These are phyloP conservation scores for Coemansia asiatica DNA, from an alignment of 192 early-diverging fungal species.

Conservation along the genomic window DNA sequence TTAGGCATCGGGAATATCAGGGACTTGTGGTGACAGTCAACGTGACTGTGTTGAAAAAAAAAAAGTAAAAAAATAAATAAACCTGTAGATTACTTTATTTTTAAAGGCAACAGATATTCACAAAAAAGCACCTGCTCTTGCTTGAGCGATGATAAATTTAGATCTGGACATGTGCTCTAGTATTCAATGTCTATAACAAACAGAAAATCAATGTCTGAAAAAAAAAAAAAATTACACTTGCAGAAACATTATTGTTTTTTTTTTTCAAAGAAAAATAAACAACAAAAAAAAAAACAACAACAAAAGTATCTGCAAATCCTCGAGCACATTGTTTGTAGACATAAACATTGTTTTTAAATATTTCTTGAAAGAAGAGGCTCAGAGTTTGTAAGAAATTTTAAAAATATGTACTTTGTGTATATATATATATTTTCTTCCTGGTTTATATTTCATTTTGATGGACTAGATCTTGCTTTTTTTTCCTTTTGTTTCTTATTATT, in stretches of 20 bases:
- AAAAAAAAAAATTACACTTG: too few species aligned
- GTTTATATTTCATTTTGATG: not conserved
- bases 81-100: not conserved
- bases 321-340: conserved; percentile 4
- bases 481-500: not conserved
- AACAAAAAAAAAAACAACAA: conserved; percentile 1
- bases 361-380: not conserved
- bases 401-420: too few species aligned
- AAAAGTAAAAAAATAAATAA: not conserved
- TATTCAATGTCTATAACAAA: too few species aligned
- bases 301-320: not conserved
- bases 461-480: not conserved
- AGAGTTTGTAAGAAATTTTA: not conserved
- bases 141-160: too few species aligned
- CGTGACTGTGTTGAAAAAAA: not conserved
- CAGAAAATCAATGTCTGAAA: too few species aligned
- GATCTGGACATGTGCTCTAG: too few species aligned
- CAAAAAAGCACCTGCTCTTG: not conserved
- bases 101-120: not conserved
- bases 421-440: too few species aligned
- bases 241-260: too few species aligned
- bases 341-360: not conserved
- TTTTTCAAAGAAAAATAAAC: too few species aligned
- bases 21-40: not conserved
- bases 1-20: too few species aligned